Evolutionary conservation across 768 basidiomycete species (phyloP).

Genomic region (Mycena crocata): DNA sequence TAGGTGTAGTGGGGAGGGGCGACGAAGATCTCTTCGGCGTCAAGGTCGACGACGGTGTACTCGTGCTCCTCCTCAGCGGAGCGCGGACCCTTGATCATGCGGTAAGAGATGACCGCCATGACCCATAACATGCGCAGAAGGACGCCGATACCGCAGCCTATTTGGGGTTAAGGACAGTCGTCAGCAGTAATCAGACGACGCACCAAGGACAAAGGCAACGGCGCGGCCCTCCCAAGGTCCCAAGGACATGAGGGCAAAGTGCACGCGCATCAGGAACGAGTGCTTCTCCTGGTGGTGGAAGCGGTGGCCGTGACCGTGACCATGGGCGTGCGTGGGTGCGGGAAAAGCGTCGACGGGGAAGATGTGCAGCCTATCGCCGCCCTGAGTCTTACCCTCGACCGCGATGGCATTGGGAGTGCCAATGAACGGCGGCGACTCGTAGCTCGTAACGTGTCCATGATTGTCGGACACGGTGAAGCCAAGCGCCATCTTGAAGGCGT

Average conservation of each 20-base stretch:
- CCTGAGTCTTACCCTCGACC: not conserved
- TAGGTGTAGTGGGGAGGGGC: slow-evolving; percentile 69
- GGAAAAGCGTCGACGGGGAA: slow-evolving; percentile 25
- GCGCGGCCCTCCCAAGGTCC: slow-evolving; percentile 88
- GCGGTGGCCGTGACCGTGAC: slow-evolving; percentile 36
- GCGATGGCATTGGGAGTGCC: slow-evolving; percentile 38
- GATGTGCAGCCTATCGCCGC: slow-evolving; percentile 15
- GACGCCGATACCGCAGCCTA: slow-evolving; percentile 88
- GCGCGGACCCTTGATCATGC: slow-evolving; percentile 55
- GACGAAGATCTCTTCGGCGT: slow-evolving; percentile 59
- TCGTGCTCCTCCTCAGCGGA: slow-evolving; percentile 50
- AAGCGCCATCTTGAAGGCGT: slow-evolving; percentile 65
- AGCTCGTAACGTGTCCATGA: slow-evolving; percentile 20
- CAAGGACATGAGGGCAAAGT: slow-evolving; percentile 73
- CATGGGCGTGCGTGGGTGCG: slow-evolving; percentile 39
- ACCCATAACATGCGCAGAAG: slow-evolving; percentile 87
- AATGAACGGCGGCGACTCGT: slow-evolving; percentile 51
- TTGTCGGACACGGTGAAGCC: slow-evolving; percentile 63
- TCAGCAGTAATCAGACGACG: no score
- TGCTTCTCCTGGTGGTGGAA: slow-evolving; percentile 41
- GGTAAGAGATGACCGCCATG: slow-evolving; percentile 68
- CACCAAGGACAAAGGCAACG: slow-evolving; percentile 86
- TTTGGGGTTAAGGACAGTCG: not conserved
- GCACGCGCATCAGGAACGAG: slow-evolving; percentile 70
- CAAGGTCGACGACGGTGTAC: slow-evolving; percentile 53